Evolutionary conservation across 257 asterid genomes (phyloP).

Genomic region (Cordia subcordata): DNA sequence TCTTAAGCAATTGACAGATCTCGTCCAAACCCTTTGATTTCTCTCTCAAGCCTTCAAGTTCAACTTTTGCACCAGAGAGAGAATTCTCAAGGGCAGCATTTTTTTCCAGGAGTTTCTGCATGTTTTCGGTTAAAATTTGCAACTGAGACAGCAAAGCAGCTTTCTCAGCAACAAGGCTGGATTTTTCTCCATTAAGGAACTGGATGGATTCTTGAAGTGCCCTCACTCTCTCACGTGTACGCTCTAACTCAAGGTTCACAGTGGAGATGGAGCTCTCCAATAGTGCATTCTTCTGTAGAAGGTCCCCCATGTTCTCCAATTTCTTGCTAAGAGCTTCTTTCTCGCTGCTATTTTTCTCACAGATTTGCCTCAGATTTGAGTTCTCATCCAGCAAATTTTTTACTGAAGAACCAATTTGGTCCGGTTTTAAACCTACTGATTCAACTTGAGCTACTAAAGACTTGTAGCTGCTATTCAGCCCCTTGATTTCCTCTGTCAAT

Average conservation of each 20-base stretch:
- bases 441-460: conserved; percentile 62
- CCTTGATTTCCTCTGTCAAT: conserved; percentile 67
- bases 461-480: conserved; percentile 49
- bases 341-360: conserved; percentile 45
- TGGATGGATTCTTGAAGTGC: conserved; percentile 56
- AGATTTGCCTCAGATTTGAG: conserved; percentile 41
- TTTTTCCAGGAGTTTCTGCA: conserved; percentile 66
- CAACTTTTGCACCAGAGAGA: conserved; percentile 58
- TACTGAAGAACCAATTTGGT: conserved; percentile 37
- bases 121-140: conserved; percentile 61
- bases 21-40: conserved; percentile 81
- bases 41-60: conserved; percentile 89
- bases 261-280: conserved; percentile 54
- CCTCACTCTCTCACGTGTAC: conserved; percentile 36
- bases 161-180: conserved; percentile 67
- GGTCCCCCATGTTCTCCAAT: conserved; percentile 60
- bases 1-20: conserved; percentile 70
- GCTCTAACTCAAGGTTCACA: conserved; percentile 55
- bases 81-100: conserved; percentile 82
- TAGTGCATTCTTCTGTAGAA: conserved; percentile 35
- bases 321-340: conserved; percentile 50
- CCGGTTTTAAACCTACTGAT: conserved; percentile 54
- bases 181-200: conserved; percentile 52
- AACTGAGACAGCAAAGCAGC: conserved; percentile 70
- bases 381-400: conserved; percentile 60